Conservation (phyloP, 345 rosid genomes). For the Viola odorata region DNA sequence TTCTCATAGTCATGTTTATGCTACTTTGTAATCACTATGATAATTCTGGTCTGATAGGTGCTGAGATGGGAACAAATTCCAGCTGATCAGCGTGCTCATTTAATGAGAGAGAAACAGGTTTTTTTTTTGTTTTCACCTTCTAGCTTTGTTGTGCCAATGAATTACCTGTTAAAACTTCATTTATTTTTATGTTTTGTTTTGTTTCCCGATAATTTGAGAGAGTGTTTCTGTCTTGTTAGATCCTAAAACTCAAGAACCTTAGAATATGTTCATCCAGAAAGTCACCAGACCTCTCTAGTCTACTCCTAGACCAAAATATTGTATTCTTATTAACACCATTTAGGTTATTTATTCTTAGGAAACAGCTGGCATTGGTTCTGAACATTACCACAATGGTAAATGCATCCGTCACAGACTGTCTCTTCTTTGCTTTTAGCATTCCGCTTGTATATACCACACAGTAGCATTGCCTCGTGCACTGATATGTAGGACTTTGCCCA, state of each 20-base stretch:
- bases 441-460: neutral
- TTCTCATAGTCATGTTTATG: neutral
- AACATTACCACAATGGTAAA: neutral
- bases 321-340: too few relatives aligned
- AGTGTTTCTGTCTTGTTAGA: neutral
- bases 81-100: constrained; percentile 72
- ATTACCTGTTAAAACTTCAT: neutral
- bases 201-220: too few relatives aligned
- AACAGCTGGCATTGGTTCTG: too few relatives aligned
- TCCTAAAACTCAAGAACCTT: neutral
- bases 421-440: neutral
- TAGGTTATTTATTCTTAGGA: too few relatives aligned
- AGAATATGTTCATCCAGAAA: neutral
- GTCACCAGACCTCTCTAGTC: too few relatives aligned
- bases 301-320: too few relatives aligned
- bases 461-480: too few relatives aligned
- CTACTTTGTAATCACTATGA: neutral
- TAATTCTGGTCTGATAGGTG: constrained; percentile 32
- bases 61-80: constrained; percentile 93
- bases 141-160: neutral
- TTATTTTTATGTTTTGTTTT: neutral
- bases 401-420: neutral
- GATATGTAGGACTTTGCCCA: too few relatives aligned
- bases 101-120: constrained; percentile 92
- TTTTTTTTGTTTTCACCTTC: constrained; percentile 4